These are phyloP conservation scores for Ottelia alismoides DNA, from an alignment of 106 monocot species.

Conservation along the genomic window DNA sequence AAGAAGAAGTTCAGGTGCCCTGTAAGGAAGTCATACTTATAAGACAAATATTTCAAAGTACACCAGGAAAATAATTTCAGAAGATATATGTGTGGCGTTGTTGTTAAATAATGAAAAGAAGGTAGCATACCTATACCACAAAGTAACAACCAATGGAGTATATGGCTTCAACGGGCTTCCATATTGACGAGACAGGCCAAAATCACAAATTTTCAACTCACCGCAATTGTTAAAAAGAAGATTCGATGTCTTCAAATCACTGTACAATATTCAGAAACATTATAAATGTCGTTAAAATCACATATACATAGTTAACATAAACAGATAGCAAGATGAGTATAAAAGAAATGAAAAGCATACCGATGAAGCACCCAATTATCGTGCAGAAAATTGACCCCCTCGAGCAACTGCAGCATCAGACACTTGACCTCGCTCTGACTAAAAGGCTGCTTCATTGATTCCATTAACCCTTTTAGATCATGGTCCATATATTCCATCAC, in stretches of 20 bases:
- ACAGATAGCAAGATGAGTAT: no score
- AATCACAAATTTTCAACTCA: constrained; percentile 24
- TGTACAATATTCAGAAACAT: background rate
- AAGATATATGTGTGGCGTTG: background rate
- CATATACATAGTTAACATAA: background rate
- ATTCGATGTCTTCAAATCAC: constrained; percentile 23
- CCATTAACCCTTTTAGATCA: constrained; percentile 65
- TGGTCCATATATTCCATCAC: constrained; percentile 90
- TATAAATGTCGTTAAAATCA: background rate
- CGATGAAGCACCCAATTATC: constrained; percentile 82
- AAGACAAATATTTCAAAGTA: constrained; percentile 1
- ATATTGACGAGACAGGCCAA: constrained; percentile 18
- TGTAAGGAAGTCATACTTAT: constrained; percentile 11
- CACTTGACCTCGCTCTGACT: no score
- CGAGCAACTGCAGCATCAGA: constrained; percentile 68
- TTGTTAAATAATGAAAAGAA: background rate
- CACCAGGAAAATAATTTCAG: background rate
- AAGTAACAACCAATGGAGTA: constrained; percentile 18
- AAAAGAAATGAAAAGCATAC: constrained; percentile 14
- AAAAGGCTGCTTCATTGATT: constrained; percentile 67
- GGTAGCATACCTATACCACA: constrained; percentile 17
- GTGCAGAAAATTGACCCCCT: constrained; percentile 67
- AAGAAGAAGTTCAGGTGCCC: constrained; percentile 68
- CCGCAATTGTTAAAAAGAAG: constrained; percentile 12
- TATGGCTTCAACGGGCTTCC: constrained; percentile 16